A percentile compares a stretch with the other conserved stretches of the same genome.
Conservation (phyloP, 805 yeast species). For the Ogataea degrootiae region DNA sequence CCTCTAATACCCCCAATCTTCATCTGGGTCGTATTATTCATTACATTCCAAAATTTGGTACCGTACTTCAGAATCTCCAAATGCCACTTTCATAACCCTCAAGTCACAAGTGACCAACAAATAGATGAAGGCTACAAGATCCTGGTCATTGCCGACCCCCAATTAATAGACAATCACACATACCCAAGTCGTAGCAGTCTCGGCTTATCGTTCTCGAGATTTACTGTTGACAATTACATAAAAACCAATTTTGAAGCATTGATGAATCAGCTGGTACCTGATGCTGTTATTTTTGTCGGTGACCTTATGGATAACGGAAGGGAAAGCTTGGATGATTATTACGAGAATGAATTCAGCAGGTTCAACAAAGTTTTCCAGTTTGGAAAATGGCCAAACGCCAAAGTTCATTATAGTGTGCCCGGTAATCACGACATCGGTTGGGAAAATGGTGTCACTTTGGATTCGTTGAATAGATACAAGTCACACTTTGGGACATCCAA, state of each 20-base stretch:
- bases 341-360: conserved; percentile 55
- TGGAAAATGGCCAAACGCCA: conserved; percentile 41
- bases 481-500: conserved; percentile 71
- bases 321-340: conserved; percentile 70
- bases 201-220: conserved; percentile 50
- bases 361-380: conserved; percentile 55
- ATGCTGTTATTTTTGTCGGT: conserved; percentile 75
- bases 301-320: conserved; percentile 96
- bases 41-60: conserved; percentile 9
- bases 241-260: conserved; percentile 59
- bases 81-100: conserved; percentile 6
- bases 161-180: conserved; percentile 81
- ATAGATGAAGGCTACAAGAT: conserved; percentile 9
- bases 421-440: conserved; percentile 98
- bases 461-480: conserved; percentile 58
- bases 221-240: conserved; percentile 72
- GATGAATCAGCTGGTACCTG: conserved; percentile 66
- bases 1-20: conserved; percentile 2
- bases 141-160: conserved; percentile 83
- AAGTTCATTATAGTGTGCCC: conserved; percentile 44
- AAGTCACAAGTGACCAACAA: background rate
- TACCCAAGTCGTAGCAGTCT: conserved; percentile 60
- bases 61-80: conserved; percentile 4
- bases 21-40: conserved; percentile 10
- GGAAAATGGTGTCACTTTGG: conserved; percentile 61